Base-by-base conservation (phyloP, 768 basidiomycete genomes). In the Chalciporus piperatus region DNA sequence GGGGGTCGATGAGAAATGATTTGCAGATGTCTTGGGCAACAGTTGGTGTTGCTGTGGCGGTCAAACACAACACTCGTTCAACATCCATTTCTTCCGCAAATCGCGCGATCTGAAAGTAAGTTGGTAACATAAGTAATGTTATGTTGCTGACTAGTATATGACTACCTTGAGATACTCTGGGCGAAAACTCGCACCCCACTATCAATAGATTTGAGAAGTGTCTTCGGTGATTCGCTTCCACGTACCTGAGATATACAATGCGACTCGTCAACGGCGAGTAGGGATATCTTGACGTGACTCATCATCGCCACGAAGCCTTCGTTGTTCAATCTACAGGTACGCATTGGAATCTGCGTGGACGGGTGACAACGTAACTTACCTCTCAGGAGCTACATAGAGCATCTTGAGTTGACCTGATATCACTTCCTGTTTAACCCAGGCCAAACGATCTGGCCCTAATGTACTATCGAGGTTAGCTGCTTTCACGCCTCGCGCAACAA, bases 231-330 rank as follows among this genome's bases (percentile, higher is more conserved):
- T n/a, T 17, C 6, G 25, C 23, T 33, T 23, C 23, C 19, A 33
- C 55, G 33, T 32, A 72, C 72, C 61, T 75, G 73, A 0, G 74
- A 74, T 30, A 76, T 72, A 56, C 77, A 78, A 48, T 79, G 77
- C 2, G 76, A 74, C 56, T 79, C 77, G 45, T 80, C 78, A 1
- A 80, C 72, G 0, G 79, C 78, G 2, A 80, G 65, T 0, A 81
- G 63, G 1, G 75, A 71, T 10, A 80, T 74, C 37, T 68, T 70
- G 30, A 76, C 71, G 11, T 63, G 59, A 8, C 58, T 53, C 67
- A 81, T 76, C 70, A 80, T 65, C n/a, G 70, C 53, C 10, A 74
- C 54, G 59, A 77, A 74, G 1, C 66, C 56, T 55, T 78, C 77
- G 54, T 77, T 78, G 59, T 76, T 77, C 23, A 78, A 59, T 42